A percentile compares a stretch with the other conserved stretches of the same genome.
These are phyloP conservation scores for Cladosporium colombiae DNA, from an alignment of 2,329 filamentous ascomycete species.

Conservation along the genomic window DNA sequence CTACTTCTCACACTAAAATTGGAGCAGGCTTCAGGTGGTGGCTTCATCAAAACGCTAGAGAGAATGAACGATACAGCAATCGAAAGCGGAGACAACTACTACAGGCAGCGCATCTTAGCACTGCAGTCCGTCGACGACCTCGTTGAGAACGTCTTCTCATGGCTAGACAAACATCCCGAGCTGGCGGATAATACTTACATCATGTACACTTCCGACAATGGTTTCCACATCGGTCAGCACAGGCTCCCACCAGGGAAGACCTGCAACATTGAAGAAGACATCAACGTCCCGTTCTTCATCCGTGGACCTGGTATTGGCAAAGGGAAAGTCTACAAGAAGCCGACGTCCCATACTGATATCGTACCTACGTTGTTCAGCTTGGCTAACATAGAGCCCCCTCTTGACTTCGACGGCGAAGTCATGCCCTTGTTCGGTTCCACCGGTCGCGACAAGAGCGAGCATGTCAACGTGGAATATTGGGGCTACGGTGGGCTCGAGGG, in stretches of 20 bases:
- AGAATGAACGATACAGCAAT: background rate
- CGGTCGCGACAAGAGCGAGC: background rate
- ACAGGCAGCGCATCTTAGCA: background rate
- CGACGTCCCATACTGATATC: conserved; percentile 42
- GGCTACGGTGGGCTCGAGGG: background rate
- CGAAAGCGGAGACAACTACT: background rate
- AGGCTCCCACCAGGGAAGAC: background rate
- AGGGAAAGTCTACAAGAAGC: conserved; percentile 33
- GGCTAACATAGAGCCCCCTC: background rate
- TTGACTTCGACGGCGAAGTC: background rate
- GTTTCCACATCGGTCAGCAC: background rate
- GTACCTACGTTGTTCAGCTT: conserved; percentile 14
- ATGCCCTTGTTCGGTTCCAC: background rate
- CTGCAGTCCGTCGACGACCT: background rate
- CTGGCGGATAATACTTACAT: background rate
- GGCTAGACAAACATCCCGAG: background rate
- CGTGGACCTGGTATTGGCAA: conserved; percentile 39
- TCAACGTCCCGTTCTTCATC: conserved; percentile 42
- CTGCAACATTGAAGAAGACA: conserved; percentile 39
- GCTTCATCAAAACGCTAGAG: background rate
- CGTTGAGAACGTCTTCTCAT: background rate
- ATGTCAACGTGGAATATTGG: background rate
- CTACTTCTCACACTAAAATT: background rate
- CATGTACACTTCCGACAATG: conserved; percentile 23
- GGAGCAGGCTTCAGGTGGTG: background rate